Evolutionary conservation across 2,329 filamentous ascomycete genomes (phyloP).

Genomic region (Helminthosporium solani): DNA sequence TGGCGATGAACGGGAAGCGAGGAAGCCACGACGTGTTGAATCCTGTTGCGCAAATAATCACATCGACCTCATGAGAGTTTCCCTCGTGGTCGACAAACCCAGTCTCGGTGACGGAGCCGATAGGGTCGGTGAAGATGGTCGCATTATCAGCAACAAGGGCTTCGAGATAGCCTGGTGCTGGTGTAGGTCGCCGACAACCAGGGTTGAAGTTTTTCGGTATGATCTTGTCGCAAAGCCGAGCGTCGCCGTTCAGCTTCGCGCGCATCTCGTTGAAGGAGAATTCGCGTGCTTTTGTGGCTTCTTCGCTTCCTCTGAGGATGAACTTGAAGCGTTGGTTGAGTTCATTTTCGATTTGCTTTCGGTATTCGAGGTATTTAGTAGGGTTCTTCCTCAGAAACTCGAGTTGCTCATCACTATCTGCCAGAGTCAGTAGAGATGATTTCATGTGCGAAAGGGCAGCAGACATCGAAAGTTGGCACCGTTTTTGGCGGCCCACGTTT

Average conservation of each 20-base stretch:
- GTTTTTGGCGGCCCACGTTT: slow-evolving; percentile 49
- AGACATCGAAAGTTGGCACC: slow-evolving; percentile 51
- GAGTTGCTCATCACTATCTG: slow-evolving; percentile 44
- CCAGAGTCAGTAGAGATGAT: slow-evolving; percentile 5
- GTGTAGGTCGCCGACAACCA: slow-evolving; percentile 25
- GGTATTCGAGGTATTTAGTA: slow-evolving; percentile 49
- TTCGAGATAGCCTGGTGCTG: slow-evolving; percentile 26
- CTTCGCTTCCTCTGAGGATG: slow-evolving; percentile 52
- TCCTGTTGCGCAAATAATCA: slow-evolving; percentile 46
- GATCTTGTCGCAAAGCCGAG: slow-evolving; percentile 45
- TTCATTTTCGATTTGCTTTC: slow-evolving; percentile 51
- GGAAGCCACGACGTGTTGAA: slow-evolving; percentile 40
- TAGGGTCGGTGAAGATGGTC: slow-evolving; percentile 22
- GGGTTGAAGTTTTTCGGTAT: slow-evolving; percentile 46
- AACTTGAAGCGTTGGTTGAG: slow-evolving; percentile 57
- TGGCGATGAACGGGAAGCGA: slow-evolving; percentile 27
- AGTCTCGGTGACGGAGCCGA: slow-evolving; percentile 18
- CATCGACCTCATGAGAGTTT: slow-evolving; percentile 38
- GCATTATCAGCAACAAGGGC: slow-evolving; percentile 18
- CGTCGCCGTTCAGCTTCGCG: slow-evolving; percentile 42
- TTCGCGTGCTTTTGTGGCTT: slow-evolving; percentile 47
- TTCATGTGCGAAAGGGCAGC: too few relatives aligned
- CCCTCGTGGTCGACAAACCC: slow-evolving; percentile 25
- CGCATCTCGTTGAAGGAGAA: slow-evolving; percentile 45
- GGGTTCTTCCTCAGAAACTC: slow-evolving; percentile 44